Evolutionary conservation across 129 eudicot genomes (phyloP), one percentile per base, ranked within the genome.

Genomic region (Flaveria linearis): DNA sequence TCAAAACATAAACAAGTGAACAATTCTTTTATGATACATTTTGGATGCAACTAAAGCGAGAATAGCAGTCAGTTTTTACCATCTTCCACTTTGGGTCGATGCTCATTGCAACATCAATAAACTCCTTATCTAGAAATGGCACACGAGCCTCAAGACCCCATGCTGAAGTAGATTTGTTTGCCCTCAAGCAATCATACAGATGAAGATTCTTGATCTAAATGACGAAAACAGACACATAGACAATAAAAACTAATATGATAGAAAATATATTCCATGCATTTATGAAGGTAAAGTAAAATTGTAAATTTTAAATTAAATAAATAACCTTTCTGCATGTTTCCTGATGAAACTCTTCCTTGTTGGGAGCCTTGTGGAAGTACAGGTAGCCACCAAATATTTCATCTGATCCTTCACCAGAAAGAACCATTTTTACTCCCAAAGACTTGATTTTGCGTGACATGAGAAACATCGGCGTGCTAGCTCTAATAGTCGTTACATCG

Each of bases 101-200:
- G 68, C 82, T 77, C 98, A 91, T 93, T 49, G 98, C 98, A 61
- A 91, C 74, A 49, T 91, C 86, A 82, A 93, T 87, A 46, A 93
- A 93, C 46, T 93, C 97, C 90, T 91, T 93, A 81, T 93, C 98
- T 53, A 93, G 83, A 86, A 93, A 88, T n/a, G 98, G 98, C 42
- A 93, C 98, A 82, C 98, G 98, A 67, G 98, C 98, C 78, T 93
- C 98, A 67, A 93, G 81, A 45, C 98, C 98, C 98, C 98, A 93
- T n/a, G 98, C 98, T 68, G 96, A 93, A 82, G 98, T 93, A 71
- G 98, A 82, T 81, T 93, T 93, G 71, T 93, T 93, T 71, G 98
- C 98, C 84, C 98, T 88, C 89, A 93, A 83, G 79, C 98, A 93
- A 83, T 93, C 98, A 71, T 84, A 93, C 76, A 88, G 84, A 87